Base-by-base conservation (phyloP, 805 yeast species). In the Wickerhamiella azymoides region DNA sequence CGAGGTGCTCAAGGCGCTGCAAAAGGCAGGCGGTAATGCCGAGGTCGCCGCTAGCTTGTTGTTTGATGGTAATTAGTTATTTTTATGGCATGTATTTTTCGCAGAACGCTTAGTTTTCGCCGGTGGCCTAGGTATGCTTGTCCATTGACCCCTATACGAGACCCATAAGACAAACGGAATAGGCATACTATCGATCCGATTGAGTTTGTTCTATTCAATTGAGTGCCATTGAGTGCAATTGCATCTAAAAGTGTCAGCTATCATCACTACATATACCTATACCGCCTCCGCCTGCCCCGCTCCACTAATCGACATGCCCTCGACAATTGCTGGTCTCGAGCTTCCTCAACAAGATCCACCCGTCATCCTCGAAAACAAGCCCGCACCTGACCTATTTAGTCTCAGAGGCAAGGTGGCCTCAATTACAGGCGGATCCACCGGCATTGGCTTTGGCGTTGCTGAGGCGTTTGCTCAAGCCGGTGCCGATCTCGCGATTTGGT, bases 401-500 rank as follows among this genome's bases (percentile, higher is more conserved):
- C 70, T 84, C 49, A 79, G 79, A 64, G 93, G 92, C 24, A 84
- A 82, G 63, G 80, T 79, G 11, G 92, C 93, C 24, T 76, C 83
- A 3, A 74, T 84, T 48, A 81, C 93, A n/a, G 94, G 94, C 39
- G 82, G 84, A 10, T 78, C 88, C 14, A 70, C 80, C 39, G 94
- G 94, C 28, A 84, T 84, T 52, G 94, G 94, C 13, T 73, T 62
- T 54, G 84, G 83, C 4, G 81, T 82, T 30, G 93, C 93, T 38
- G 82, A 77, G 61, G 88, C 85, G 2, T 83, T 69, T 56, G 81
- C 86, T 42, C 89, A 83, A 64, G 89, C 89, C 3, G 94, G 94
- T 43, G 94, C 93, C 9, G 80, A 80, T 51, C 74, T 85, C 28
- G 84, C 84, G 40, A 68, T 79, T 54, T 76, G 81, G 76, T 76